phyloP scores from a whole-genome alignment of 768 basidiomycete species.

The Boletus rubropictus region DNA sequence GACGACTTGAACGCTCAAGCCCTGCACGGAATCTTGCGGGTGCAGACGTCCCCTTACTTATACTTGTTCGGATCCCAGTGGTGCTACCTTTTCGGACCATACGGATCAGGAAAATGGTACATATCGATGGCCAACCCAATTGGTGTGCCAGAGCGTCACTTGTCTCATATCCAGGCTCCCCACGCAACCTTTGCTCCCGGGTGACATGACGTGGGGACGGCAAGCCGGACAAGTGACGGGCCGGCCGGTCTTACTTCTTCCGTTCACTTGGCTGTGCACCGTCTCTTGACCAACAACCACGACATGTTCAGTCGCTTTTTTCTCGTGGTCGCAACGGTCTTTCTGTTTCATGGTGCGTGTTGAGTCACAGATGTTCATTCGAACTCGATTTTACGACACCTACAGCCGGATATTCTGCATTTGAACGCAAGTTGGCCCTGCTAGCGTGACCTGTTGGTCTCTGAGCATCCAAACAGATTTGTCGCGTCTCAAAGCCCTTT shows the following conservation, averaged over 20 bases:
- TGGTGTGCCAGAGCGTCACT: too few relatives aligned
- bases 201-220: too few relatives aligned
- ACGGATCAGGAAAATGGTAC: too few relatives aligned
- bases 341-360: constrained; percentile 50
- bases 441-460: constrained; percentile 20
- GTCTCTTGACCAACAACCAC: neutral
- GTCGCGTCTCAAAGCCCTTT: constrained; percentile 71
- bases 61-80: constrained; percentile 10
- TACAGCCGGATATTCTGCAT: constrained; percentile 72
- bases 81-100: constrained; percentile 1
- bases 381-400: neutral
- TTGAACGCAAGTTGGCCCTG: constrained; percentile 54
- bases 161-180: too few relatives aligned
- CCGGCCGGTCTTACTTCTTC: too few relatives aligned
- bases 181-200: too few relatives aligned
- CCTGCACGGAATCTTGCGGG: too few relatives aligned
- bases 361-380: neutral
- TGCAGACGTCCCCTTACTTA: constrained; percentile 15
- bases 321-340: constrained; percentile 41
- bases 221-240: too few relatives aligned
- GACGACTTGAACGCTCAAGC: too few relatives aligned
- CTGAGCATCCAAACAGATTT: constrained; percentile 46
- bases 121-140: too few relatives aligned
- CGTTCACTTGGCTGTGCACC: neutral
- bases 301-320: constrained; percentile 46